Percentiles rank a stretch among this genome's conserved stretches.
Evolutionary conservation across 805 yeast species (phyloP).

Genomic region (Hanseniaspora occidentalis): DNA sequence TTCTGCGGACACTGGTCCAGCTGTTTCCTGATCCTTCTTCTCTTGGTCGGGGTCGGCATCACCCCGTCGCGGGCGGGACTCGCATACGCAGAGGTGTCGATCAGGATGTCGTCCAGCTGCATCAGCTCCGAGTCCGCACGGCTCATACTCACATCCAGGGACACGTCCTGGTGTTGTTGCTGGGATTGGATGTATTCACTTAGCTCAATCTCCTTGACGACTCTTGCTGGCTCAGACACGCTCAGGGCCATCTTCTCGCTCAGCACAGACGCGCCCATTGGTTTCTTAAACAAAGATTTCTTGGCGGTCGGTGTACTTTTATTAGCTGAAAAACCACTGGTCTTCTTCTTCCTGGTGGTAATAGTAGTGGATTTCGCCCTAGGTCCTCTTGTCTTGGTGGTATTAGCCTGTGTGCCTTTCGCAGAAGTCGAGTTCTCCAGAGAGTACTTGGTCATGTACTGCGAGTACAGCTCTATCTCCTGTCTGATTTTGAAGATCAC

Average conservation of each 20-base stretch:
- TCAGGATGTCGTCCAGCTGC: neutral
- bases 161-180: slow-evolving; percentile 2
- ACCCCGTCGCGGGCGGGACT: no score
- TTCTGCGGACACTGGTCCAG: no score
- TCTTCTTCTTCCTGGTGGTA: no score
- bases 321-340: no score
- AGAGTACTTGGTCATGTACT: slow-evolving; percentile 5
- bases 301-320: no score
- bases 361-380: no score
- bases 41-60: neutral
- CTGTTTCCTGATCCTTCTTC: neutral
- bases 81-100: neutral
- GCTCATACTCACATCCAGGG: neutral
- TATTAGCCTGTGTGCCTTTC: neutral
- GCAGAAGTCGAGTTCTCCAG: slow-evolving; percentile 4
- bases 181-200: slow-evolving; percentile 4
- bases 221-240: neutral
- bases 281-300: no score
- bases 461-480: slow-evolving; percentile 15
- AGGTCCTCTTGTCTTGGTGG: no score
- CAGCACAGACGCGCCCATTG: no score
- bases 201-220: neutral
- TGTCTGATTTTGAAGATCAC: slow-evolving; percentile 15
- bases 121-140: no score
- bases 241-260: no score